phyloP scores from a whole-genome alignment of 176 grass and related monocot species.

The Zoysia japonica region DNA sequence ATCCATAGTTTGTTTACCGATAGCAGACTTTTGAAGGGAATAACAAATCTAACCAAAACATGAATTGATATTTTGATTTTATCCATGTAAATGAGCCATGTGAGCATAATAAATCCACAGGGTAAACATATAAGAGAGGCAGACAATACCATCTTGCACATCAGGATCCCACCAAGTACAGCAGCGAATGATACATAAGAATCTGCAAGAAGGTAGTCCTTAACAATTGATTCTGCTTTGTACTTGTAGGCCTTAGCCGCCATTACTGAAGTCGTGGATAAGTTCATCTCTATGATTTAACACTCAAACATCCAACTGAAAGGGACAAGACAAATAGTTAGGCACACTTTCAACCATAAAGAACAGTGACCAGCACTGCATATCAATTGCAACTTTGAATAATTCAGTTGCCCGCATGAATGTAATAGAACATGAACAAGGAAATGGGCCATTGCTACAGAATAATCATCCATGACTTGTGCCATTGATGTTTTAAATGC shows the following conservation, averaged over 20 bases:
- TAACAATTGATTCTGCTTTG: conserved; percentile 77
- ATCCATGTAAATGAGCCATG: conserved; percentile 29
- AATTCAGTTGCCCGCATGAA: conserved; percentile 11
- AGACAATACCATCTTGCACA: conserved; percentile 88
- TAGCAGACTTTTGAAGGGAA: not conserved
- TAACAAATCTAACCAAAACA: conserved; percentile 5
- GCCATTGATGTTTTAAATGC: conserved; percentile 34
- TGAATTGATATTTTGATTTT: not conserved
- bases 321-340: conserved; percentile 31
- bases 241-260: conserved; percentile 70
- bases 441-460: conserved; percentile 27
- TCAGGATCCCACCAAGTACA: conserved; percentile 77
- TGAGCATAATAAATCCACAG: conserved; percentile 24
- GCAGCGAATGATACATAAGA: conserved; percentile 73
- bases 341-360: conserved; percentile 25
- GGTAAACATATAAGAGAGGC: conserved; percentile 21
- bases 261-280: conserved; percentile 51
- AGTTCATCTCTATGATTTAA: conserved; percentile 42
- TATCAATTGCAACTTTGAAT: conserved; percentile 3
- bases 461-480: conserved; percentile 23
- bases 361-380: conserved; percentile 9
- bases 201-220: conserved; percentile 89
- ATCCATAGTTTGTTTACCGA: conserved; percentile 17
- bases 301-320: conserved; percentile 29
- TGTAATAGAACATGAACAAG: conserved; percentile 19